A percentile compares a stretch with the other conserved stretches of the same genome.
Conservation (phyloP, 192 early-diverging fungal genomes). For the Coemansia sp. region DNA sequence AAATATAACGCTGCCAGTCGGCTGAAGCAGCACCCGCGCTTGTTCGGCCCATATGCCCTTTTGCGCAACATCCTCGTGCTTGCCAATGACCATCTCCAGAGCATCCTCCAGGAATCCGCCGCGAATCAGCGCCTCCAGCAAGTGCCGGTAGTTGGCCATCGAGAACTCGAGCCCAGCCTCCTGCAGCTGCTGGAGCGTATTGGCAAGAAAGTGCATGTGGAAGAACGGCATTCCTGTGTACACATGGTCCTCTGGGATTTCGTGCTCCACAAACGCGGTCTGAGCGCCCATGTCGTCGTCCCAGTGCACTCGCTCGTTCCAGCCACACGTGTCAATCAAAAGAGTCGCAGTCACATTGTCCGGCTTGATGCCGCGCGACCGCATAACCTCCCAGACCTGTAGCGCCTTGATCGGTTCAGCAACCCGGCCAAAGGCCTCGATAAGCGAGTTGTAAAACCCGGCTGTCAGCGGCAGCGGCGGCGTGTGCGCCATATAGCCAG, state of each 20-base stretch:
- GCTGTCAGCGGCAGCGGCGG: constrained; percentile 30
- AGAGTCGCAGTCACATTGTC: constrained; percentile 50
- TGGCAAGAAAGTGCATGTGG: constrained; percentile 40
- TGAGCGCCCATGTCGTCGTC: constrained; percentile 39
- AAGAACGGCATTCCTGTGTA: constrained; percentile 40
- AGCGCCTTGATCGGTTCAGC: constrained; percentile 46
- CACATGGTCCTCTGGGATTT: constrained; percentile 41
- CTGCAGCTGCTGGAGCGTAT: constrained; percentile 31
- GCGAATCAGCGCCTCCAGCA: constrained; percentile 42
- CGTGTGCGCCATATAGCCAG: neutral
- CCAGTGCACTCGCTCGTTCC: constrained; percentile 56
- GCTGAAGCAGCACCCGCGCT: constrained; percentile 4
- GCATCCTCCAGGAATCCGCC: constrained; percentile 31
- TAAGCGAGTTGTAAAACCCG: constrained; percentile 47
- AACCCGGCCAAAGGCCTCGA: constrained; percentile 50
- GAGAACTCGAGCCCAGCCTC: constrained; percentile 42
- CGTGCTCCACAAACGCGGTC: constrained; percentile 24
- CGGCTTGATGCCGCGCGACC: constrained; percentile 42
- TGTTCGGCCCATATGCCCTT: neutral
- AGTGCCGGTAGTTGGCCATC: constrained; percentile 42
- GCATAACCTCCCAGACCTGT: constrained; percentile 56
- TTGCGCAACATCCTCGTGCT: constrained; percentile 17
- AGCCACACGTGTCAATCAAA: constrained; percentile 51
- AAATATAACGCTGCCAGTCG: neutral
- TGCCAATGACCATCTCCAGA: constrained; percentile 36